These are phyloP conservation scores for Solanum chilense DNA, from an alignment of 257 asterid genomes.

Conservation along the genomic window DNA sequence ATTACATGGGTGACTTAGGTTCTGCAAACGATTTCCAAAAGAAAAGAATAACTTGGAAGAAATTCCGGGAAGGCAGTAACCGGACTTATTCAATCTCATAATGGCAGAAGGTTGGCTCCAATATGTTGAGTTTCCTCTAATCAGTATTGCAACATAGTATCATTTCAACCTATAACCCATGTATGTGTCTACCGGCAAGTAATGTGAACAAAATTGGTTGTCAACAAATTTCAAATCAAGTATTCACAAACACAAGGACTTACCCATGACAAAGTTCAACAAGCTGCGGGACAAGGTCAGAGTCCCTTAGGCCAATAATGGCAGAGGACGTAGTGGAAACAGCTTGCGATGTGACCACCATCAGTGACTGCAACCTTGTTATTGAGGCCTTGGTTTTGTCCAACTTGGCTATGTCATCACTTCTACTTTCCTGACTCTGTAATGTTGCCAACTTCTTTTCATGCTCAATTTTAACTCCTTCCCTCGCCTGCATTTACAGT, in stretches of 20 bases:
- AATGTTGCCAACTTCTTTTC: constrained; percentile 78
- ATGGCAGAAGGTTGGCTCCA: background rate
- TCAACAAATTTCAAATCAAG: background rate
- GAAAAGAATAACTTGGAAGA: background rate
- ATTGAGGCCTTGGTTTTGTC: constrained; percentile 96
- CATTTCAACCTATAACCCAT: background rate
- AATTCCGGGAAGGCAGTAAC: background rate
- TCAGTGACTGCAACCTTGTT: constrained; percentile 76
- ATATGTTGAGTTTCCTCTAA: background rate
- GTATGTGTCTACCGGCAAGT: background rate
- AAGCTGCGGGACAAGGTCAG: constrained; percentile 93
- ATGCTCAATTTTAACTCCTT: constrained; percentile 87
- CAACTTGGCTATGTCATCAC: constrained; percentile 70
- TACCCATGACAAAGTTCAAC: constrained; percentile 98
- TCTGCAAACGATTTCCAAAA: background rate
- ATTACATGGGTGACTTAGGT: background rate
- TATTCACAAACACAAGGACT: constrained; percentile 2
- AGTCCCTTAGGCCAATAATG: constrained; percentile 59
- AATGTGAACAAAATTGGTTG: background rate
- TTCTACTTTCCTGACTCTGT: constrained; percentile 73
- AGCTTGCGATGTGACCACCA: constrained; percentile 88
- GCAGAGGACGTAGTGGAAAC: constrained; percentile 88
- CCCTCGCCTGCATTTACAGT: constrained; percentile 55
- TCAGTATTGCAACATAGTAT: background rate
- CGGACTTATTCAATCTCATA: background rate